phyloP scores from a whole-genome alignment of 768 basidiomycete genomes.

The Mycena amicta region DNA sequence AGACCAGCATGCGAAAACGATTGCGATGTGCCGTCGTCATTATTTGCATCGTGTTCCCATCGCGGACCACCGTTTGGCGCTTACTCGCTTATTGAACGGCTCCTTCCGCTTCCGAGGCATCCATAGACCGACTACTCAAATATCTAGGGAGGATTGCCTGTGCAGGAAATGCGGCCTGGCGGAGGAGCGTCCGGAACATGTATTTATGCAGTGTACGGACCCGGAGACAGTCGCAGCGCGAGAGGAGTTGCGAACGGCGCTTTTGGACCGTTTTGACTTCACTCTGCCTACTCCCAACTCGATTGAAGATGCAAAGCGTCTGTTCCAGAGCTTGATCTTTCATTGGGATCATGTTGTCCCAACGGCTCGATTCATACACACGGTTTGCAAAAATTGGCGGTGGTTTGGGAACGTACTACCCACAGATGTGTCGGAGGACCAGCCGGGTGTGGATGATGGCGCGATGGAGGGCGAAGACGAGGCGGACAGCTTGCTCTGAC shows the following conservation, averaged over 20 bases:
- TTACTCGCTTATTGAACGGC: constrained; percentile 1
- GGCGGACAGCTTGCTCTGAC: too few species aligned
- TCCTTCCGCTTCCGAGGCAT: not conserved
- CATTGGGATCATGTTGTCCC: too few species aligned
- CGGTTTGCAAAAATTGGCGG: constrained; percentile 3
- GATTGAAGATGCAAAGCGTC: not conserved
- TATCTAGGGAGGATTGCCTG: not conserved
- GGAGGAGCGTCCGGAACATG: too few species aligned
- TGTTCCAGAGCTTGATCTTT: not conserved
- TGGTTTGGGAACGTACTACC: not conserved
- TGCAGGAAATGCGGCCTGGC: not conserved
- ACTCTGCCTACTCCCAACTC: not conserved
- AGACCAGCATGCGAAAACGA: not conserved
- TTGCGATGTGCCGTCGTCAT: not conserved
- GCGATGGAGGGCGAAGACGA: too few species aligned
- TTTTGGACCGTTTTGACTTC: not conserved
- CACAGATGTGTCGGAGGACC: not conserved
- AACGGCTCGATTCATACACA: not conserved
- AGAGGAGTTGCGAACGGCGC: too few species aligned
- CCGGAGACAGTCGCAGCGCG: not conserved
- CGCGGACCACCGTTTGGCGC: constrained; percentile 4
- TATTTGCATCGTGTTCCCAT: constrained; percentile 1
- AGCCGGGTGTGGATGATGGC: too few species aligned
- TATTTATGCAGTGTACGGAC: constrained; percentile 1
- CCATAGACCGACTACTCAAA: not conserved